Evolutionary conservation across 345 rosid species (phyloP).

Genomic region (Salix dunnii): DNA sequence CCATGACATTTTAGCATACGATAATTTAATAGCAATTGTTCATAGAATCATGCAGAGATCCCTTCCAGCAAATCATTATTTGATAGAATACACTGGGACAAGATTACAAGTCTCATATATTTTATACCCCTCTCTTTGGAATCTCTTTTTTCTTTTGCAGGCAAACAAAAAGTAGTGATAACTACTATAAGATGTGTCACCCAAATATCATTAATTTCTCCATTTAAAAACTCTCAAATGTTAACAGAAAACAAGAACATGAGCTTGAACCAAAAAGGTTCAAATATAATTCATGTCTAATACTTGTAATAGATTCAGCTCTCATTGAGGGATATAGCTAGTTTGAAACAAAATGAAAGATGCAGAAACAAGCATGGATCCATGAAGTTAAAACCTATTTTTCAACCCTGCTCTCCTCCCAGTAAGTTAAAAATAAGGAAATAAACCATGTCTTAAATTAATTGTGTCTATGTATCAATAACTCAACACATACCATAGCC

Average conservation of each 20-base stretch:
- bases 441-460: neutral
- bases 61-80: neutral
- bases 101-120: neutral
- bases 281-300: neutral
- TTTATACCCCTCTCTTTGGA: neutral
- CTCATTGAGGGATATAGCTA: neutral
- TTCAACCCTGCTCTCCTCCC: neutral
- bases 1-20: neutral
- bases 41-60: constrained; percentile 1
- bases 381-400: neutral
- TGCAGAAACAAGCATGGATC: neutral
- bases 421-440: neutral
- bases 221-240: neutral
- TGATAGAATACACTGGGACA: neutral
- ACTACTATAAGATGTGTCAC: neutral
- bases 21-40: neutral
- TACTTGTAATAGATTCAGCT: neutral
- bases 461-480: neutral
- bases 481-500: constrained; percentile 72
- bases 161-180: neutral
- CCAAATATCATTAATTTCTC: neutral
- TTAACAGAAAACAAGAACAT: neutral
- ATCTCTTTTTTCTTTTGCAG: constrained; percentile 1
- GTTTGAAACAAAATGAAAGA: neutral
- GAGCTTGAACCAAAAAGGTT: neutral